Evolutionary conservation across 306 rosid species (phyloP), one percentile per base, ranked within the genome.

Genomic region (Sophora flavescens): DNA sequence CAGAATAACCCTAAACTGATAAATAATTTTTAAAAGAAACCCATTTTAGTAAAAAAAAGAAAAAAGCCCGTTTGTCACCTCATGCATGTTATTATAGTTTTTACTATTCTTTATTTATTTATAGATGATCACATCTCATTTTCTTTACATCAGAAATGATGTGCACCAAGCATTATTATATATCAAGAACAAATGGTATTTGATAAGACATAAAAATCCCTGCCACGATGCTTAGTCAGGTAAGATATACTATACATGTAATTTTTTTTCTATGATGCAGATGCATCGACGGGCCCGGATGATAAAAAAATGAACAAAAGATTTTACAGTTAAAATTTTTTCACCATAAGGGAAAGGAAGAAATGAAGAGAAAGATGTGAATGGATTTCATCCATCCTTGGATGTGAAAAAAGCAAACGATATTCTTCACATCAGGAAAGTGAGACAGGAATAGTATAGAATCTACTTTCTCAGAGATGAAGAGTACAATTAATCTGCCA

Each of bases 381-480:
- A 61, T 67, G 65, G 76, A 80, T 56, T 64, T 63, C 15, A 45
- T 28, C 8, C n/a, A 44, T n/a, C 8, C 33, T 62, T 44, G 32
- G 60, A 58, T 17, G 45, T 73, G 7, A 67, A 35, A 68, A 71
- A 79, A 30, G 74, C 36, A 68, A 60, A 33, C 5, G 84, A 80
- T 67, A 80, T 78, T 78, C 44, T 78, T 78, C 35, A 70, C 70
- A 63, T 70, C 51, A 41, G 45, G 18, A 82, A 82, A 78, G 79
- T 78, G 71, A 67, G 86, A 78, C 80, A 83, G 77, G 85, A 83
- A 78, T 78, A 73, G 80, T 78, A 83, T 78, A 78, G 86, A 83
- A 78, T 83, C 86, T 83, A 83, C 83, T 83, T 85, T 84, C 53
- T 68, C 83, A 68, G 86, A 81, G 11, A 26, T 60, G 70, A 52